Evolutionary conservation across 2,329 filamentous ascomycete genomes (phyloP), one percentile per base, ranked within the genome.

Genomic region (Alternaria brassicicola): DNA sequence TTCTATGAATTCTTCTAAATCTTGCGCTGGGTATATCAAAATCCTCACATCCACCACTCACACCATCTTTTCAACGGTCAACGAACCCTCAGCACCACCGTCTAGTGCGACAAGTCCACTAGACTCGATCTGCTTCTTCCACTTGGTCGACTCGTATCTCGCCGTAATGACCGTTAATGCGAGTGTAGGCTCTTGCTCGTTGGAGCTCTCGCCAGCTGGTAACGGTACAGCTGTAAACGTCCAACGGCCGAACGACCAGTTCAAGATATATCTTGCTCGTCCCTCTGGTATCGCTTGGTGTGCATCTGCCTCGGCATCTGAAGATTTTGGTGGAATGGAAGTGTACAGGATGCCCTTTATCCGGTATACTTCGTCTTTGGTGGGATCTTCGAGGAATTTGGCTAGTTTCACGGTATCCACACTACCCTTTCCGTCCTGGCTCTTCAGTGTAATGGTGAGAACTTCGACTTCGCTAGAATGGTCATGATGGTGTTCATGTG

Each of bases 201-300:
- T 64, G 1, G 63, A 53, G 6, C 60, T 51, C 1, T 70, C 72
- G 2, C 62, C 61, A 4, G 69, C 64, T 1, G 76, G 68, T 7
- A 88, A 64, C 1, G 76, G 67, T 4, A 88, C 79, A 6, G 86
- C 83, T 2, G 93, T 96, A 72, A 94, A 97, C 0, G 88, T 96
- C 94, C 95, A 99, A 28, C 95, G 85, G 0, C 93, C 93, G 79
- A 99, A 99, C 0, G 95, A 95, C 95, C 95, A 99, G 76, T 99
- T 99, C 59, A 99, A 84, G 42, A 99, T 97, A 74, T 95, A 97
- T 54, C 91, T 83, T 15, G 78, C 76, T 19, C 76, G 71, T 2
- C 76, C 78, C 6, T 55, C 61, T 19, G 51, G 61, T 45, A 63
- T 79, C 10, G 86, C 61, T 8, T 71, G 65, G 13, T 72, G 65